Percentiles rank a stretch among this genome's conserved stretches.
Evolutionary conservation across 129 eudicot genomes (phyloP).

Genomic region (Tanacetum coccineum): DNA sequence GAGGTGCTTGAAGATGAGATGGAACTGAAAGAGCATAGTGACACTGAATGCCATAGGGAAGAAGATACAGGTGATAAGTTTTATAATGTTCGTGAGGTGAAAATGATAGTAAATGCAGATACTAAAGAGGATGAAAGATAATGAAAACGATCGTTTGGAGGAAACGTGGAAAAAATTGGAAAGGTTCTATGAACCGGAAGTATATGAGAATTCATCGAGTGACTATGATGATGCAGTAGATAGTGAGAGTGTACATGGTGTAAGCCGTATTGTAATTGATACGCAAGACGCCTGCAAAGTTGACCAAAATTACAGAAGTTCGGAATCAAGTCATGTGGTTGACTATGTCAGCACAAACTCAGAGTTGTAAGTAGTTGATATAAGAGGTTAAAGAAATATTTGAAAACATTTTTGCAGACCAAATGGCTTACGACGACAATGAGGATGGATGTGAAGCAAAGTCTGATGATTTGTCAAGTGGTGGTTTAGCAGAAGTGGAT

Average conservation of each 20-base stretch:
- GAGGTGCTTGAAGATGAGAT: slow-evolving; percentile 13
- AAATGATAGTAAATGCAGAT: slow-evolving; percentile 27
- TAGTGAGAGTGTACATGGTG: slow-evolving; percentile 27
- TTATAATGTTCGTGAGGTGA: slow-evolving; percentile 35
- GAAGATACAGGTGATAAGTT: slow-evolving; percentile 33
- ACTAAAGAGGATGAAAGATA: slow-evolving; percentile 16
- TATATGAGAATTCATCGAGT: slow-evolving; percentile 27
- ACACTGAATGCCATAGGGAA: slow-evolving; percentile 20
- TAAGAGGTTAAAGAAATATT: slow-evolving; percentile 32
- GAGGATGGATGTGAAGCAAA: slow-evolving; percentile 14
- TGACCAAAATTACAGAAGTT: slow-evolving; percentile 23
- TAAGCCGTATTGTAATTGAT: slow-evolving; percentile 21
- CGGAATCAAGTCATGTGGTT: slow-evolving; percentile 32
- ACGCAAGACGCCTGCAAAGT: slow-evolving; percentile 25
- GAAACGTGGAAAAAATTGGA: slow-evolving; percentile 21
- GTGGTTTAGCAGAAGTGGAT: slow-evolving; percentile 24
- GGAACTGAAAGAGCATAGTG: background rate
- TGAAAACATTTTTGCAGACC: slow-evolving; percentile 26
- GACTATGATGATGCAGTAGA: slow-evolving; percentile 40
- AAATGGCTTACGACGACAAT: slow-evolving; percentile 26
- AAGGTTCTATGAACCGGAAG: slow-evolving; percentile 18
- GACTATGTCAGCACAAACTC: slow-evolving; percentile 22
- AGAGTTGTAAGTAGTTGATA: slow-evolving; percentile 24
- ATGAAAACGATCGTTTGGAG: slow-evolving; percentile 16
- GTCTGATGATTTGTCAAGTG: slow-evolving; percentile 11